These are phyloP conservation scores for Ilyonectria destructans DNA, from an alignment of 2,329 filamentous ascomycete species.

Conservation along the genomic window DNA sequence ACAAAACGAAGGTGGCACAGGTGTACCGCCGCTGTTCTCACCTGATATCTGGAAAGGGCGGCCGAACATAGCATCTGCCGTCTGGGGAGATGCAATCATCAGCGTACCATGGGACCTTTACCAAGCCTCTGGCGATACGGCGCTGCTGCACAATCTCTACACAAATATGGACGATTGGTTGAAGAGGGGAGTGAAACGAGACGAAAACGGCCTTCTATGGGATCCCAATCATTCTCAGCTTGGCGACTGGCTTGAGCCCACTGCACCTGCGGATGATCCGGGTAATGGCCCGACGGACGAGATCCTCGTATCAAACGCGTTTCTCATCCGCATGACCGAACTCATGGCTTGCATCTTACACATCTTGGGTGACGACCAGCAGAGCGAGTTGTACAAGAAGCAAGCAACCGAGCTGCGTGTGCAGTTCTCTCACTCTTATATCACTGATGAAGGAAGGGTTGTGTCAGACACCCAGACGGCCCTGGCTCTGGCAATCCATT, in stretches of 20 bases:
- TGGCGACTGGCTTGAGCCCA: slow-evolving; percentile 39
- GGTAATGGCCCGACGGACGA: slow-evolving; percentile 13
- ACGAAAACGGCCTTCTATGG: slow-evolving; percentile 56
- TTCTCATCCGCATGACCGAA: slow-evolving; percentile 52
- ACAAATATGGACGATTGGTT: slow-evolving; percentile 57
- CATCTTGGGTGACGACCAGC: slow-evolving; percentile 44
- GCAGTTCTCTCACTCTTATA: not conserved
- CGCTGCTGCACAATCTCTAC: slow-evolving; percentile 56
- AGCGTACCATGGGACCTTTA: slow-evolving; percentile 25
- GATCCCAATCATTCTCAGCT: slow-evolving; percentile 19
- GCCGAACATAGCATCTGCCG: not conserved
- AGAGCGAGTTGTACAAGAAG: not conserved
- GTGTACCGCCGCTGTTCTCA: not conserved
- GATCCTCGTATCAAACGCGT: slow-evolving; percentile 17
- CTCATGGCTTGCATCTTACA: slow-evolving; percentile 54
- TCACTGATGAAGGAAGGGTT: not conserved
- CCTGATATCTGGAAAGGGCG: not conserved
- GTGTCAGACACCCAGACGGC: slow-evolving; percentile 58
- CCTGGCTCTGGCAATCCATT: slow-evolving; percentile 56
- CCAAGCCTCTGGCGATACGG: slow-evolving; percentile 16
- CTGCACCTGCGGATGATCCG: slow-evolving; percentile 14
- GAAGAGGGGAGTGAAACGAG: slow-evolving; percentile 56
- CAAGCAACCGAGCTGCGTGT: not conserved
- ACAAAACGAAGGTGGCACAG: slow-evolving; percentile 3
- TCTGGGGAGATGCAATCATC: slow-evolving; percentile 31